Evolutionary conservation across 2,329 filamentous ascomycete genomes (phyloP).

Genomic region (Botrytis medusae): DNA sequence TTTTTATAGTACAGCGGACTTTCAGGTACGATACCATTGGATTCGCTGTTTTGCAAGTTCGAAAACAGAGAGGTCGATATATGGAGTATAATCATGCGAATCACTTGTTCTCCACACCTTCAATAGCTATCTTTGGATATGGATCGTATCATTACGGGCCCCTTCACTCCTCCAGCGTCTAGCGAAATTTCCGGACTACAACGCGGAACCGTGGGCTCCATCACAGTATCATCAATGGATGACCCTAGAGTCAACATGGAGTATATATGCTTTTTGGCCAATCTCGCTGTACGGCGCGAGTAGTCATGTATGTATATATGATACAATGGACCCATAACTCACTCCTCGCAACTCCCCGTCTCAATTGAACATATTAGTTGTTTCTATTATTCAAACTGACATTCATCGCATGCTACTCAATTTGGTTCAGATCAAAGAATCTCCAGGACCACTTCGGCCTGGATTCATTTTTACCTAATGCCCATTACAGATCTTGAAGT

Average conservation of each 20-base stretch:
- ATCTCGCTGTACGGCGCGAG: background rate
- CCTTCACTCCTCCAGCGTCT: constrained; percentile 7
- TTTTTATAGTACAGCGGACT: background rate
- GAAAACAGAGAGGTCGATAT: background rate
- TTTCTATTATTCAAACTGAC: constrained; percentile 1
- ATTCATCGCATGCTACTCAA: constrained; percentile 13
- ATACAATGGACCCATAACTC: background rate
- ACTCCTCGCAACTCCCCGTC: background rate
- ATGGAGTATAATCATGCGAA: constrained; percentile 9
- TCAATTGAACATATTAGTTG: background rate
- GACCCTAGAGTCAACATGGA: background rate
- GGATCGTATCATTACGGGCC: background rate
- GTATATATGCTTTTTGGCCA: background rate
- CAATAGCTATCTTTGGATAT: background rate
- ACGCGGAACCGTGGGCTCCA: background rate
- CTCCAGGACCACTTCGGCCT: background rate
- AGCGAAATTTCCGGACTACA: constrained; percentile 11
- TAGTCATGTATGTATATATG: background rate
- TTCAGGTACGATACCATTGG: background rate
- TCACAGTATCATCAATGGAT: background rate
- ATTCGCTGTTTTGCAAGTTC: background rate
- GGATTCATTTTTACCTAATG: constrained; percentile 16
- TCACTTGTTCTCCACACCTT: constrained; percentile 15
- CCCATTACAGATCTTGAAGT: constrained; percentile 10
- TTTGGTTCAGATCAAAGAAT: background rate